A percentile compares a stretch with the other conserved stretches of the same genome.
Conservation (phyloP, 1,139 yeast genomes). For the Pichia sp. region DNA sequence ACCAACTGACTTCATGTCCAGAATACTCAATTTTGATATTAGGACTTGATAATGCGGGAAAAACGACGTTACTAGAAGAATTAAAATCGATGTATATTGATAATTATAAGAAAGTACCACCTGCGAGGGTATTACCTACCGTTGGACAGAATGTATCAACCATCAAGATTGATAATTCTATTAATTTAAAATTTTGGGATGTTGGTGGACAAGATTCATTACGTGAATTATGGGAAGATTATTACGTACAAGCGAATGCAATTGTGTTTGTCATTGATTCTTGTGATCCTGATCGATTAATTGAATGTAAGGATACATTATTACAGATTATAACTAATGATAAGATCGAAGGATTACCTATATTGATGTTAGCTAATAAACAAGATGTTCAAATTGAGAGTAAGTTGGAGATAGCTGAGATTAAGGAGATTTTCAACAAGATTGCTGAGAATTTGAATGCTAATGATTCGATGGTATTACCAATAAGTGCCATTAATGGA, state of each 20-base stretch:
- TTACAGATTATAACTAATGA: constrained; percentile 45
- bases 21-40: constrained; percentile 72
- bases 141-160: constrained; percentile 61
- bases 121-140: constrained; percentile 56
- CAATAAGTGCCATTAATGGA: constrained; percentile 82
- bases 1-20: constrained; percentile 49
- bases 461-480: constrained; percentile 81
- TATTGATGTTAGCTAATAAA: constrained; percentile 90
- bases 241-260: constrained; percentile 82
- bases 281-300: constrained; percentile 72
- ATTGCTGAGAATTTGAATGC: constrained; percentile 81
- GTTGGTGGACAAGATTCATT: constrained; percentile 88
- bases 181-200: constrained; percentile 81
- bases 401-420: constrained; percentile 69
- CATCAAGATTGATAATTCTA: constrained; percentile 15
- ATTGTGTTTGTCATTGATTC: constrained; percentile 90
- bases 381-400: constrained; percentile 67
- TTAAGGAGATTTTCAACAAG: constrained; percentile 74
- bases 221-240: constrained; percentile 80
- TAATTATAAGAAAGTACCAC: constrained; percentile 35
- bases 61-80: constrained; percentile 72
- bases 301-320: constrained; percentile 70
- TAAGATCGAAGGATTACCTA: constrained; percentile 69
- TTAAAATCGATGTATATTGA: constrained; percentile 46
- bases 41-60: constrained; percentile 95